Evolutionary conservation across 2,329 filamentous ascomycete species (phyloP), one percentile per base, ranked within the genome.

Genomic region (Camptophora hylomeconis): DNA sequence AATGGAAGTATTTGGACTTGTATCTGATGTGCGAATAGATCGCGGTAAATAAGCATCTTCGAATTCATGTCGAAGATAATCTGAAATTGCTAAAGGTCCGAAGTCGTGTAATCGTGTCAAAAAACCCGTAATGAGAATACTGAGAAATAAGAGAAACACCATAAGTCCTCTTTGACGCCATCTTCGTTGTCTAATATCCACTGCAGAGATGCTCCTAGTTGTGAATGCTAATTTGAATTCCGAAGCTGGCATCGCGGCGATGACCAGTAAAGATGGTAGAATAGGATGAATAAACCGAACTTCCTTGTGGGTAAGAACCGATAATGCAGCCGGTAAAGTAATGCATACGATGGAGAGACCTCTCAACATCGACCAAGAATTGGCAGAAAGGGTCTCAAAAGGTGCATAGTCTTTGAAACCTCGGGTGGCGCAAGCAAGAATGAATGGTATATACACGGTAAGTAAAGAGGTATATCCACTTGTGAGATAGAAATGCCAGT

Each of bases 271-370:
- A n/a, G 76, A 67, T 2, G 89, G 87, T 2, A 95, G 67, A 11
- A 98, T 67, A 1, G 89, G 87, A 47, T 92, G 93, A 42, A 95
- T 80, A 60, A 98, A 98, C 46, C 89, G 82, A 44, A 93, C 81
- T 63, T 98, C 89, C 53, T 98, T 98, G 59, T 98, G 89, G 2
- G 83, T 75, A 41, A 95, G 80, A 25, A 80, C 49, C 2, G 82
- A 92, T 18, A 95, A 66, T 2, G 63, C 53, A 2, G 58, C 50
- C 7, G 80, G 57, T 33, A 76, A 79, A 17, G 71, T 53, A 31
- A 75, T 38, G 22, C 77, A 63, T 5, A 71, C 61, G 17, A 64
- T 61, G 7, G 72, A 63, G 6, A 86, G 57, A 19, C 67, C 64
- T 31, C 62, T 64, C 28, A 63, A 57, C 8, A 67, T 57, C 31